Percentiles rank a stretch among this genome's conserved stretches.
Conservation (phyloP, 805 yeast genomes). For the Lachancea mirantina region DNA sequence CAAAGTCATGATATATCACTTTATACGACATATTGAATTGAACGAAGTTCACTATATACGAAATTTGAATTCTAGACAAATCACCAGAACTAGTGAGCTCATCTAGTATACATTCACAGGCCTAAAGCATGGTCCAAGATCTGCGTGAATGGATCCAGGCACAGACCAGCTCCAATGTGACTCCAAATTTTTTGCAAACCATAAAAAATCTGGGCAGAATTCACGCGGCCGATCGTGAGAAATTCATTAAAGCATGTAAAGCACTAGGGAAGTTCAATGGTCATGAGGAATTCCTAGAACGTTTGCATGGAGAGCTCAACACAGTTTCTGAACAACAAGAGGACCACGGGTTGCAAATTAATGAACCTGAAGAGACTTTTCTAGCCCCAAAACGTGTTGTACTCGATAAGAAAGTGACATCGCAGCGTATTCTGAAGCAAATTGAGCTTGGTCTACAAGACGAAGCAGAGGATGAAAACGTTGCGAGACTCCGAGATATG, state of each 20-base stretch:
- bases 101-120: slow-evolving; percentile 1
- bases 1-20: no score
- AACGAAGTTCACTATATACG: no score
- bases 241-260: slow-evolving; percentile 19
- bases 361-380: no score
- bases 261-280: slow-evolving; percentile 25
- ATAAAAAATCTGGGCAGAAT: slow-evolving; percentile 16
- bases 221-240: slow-evolving; percentile 9
- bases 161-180: slow-evolving; percentile 17
- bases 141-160: slow-evolving; percentile 14
- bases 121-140: slow-evolving; percentile 9
- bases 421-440: no score
- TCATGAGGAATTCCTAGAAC: slow-evolving; percentile 9
- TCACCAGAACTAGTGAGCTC: no score
- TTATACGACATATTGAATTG: no score
- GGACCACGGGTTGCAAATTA: slow-evolving; percentile 46
- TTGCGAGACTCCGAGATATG: no score
- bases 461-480: no score
- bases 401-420: no score
- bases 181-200: slow-evolving; percentile 17
- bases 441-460: no score
- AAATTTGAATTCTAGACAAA: no score
- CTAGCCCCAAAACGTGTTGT: no score
- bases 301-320: slow-evolving; percentile 2
- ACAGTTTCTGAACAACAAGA: slow-evolving; percentile 40